These are phyloP conservation scores for Plantago coronopus DNA, from an alignment of 305 asterid species.

Conservation along the genomic window DNA sequence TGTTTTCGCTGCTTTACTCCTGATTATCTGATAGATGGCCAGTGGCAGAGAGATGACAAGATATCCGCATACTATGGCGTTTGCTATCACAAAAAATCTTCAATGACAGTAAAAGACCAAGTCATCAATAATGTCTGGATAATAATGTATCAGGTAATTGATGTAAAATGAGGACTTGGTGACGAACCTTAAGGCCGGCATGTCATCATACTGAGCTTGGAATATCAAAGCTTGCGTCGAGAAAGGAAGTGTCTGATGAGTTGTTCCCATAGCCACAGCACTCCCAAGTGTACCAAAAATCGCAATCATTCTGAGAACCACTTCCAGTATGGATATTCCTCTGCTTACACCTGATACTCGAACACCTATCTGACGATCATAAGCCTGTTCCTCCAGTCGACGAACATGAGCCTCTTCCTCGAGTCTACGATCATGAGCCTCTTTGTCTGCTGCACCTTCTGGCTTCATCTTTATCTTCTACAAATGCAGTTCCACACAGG, in stretches of 20 bases:
- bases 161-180: not conserved
- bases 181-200: conserved; percentile 60
- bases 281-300: conserved; percentile 62
- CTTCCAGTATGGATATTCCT: conserved; percentile 51
- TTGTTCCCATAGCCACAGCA: conserved; percentile 72
- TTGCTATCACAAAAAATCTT: conserved; percentile 61
- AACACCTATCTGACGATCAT: not conserved
- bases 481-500: not conserved
- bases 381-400: too few relatives aligned
- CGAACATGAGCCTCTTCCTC: conserved; percentile 21
- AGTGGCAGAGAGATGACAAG: conserved; percentile 57
- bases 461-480: conserved; percentile 39
- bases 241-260: conserved; percentile 63
- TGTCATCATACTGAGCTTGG: conserved; percentile 66
- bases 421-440: conserved; percentile 6
- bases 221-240: conserved; percentile 50
- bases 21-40: conserved; percentile 56
- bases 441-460: conserved; percentile 32
- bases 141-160: not conserved
- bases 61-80: conserved; percentile 56
- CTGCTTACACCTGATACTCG: conserved; percentile 29
- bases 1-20: conserved; percentile 52
- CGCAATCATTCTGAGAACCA: conserved; percentile 54
- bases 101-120: not conserved
- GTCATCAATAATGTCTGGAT: not conserved